Percentiles rank a stretch among this genome's conserved stretches.
Conservation (phyloP, 139 green algal species). For the Coccomyxa sp. region DNA sequence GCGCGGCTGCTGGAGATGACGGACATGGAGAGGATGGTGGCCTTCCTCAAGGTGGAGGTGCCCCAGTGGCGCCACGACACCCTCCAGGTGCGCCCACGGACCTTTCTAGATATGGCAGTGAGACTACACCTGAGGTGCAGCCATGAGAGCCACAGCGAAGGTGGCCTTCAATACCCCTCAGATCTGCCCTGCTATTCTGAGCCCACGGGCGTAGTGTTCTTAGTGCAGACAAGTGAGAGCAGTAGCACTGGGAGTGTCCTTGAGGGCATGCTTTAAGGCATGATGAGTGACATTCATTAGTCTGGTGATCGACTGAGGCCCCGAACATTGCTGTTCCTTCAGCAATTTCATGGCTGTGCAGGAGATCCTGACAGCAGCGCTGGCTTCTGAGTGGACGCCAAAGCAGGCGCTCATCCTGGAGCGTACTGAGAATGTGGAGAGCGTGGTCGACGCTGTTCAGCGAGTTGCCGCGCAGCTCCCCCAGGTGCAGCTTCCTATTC, state of each 20-base stretch:
- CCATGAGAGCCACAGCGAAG: not conserved
- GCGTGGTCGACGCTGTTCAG: conserved; percentile 48
- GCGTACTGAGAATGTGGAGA: conserved; percentile 45
- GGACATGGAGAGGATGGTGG: conserved; percentile 67
- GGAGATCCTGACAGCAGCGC: conserved; percentile 36
- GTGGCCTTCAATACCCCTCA: too few species aligned
- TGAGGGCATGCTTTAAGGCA: not conserved
- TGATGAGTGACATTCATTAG: not conserved
- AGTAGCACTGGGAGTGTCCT: not conserved
- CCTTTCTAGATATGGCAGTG: not conserved
- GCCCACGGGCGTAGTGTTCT: not conserved
- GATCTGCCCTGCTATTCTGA: not conserved
- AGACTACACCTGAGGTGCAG: not conserved
- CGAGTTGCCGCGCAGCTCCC: conserved; percentile 5
- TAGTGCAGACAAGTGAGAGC: not conserved
- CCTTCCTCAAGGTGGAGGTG: conserved; percentile 57
- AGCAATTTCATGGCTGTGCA: not conserved
- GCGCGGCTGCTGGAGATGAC: conserved; percentile 35
- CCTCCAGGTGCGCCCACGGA: not conserved
- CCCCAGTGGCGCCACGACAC: not conserved
- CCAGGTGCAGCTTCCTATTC: not conserved
- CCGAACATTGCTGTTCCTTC: not conserved
- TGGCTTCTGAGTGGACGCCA: conserved; percentile 42
- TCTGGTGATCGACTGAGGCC: not conserved
- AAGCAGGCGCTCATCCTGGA: conserved; percentile 50